These are phyloP conservation scores for Rostrohypoxylon terebratum DNA, from an alignment of 495 filamentous ascomycete genomes.

Conservation along the genomic window DNA sequence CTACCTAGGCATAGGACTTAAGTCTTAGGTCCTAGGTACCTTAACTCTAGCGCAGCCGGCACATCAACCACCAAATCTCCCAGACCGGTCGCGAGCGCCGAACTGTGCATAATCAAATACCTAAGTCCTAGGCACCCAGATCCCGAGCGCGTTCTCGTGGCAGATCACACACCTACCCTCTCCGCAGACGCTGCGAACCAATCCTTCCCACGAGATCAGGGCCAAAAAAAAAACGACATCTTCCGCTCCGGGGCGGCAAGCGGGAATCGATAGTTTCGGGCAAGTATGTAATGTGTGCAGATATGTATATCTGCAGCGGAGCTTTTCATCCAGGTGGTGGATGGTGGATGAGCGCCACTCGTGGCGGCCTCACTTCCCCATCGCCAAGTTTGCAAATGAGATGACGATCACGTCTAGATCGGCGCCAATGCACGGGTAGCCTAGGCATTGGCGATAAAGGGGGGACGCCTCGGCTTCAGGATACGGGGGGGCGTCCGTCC, in stretches of 20 bases:
- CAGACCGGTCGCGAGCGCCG: constrained; percentile 19
- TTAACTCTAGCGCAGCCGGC: no score
- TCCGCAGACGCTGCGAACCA: constrained; percentile 32
- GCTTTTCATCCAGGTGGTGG: background rate
- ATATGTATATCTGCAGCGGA: constrained; percentile 3
- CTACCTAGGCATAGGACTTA: no score
- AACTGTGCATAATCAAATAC: constrained; percentile 15
- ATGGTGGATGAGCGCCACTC: background rate
- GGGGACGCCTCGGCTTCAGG: background rate
- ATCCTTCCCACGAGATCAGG: background rate
- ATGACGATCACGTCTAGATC: background rate
- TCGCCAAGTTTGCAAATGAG: background rate
- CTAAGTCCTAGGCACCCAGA: background rate
- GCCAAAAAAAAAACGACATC: background rate
- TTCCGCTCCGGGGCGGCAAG: constrained; percentile 13
- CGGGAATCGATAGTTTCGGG: constrained; percentile 19
- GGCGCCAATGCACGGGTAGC: background rate
- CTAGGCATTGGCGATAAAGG: background rate
- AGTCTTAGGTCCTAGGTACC: no score
- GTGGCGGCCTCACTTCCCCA: constrained; percentile 13
- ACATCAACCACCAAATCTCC: background rate
- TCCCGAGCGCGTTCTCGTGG: constrained; percentile 5
- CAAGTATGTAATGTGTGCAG: constrained; percentile 6
- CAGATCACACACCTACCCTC: background rate
- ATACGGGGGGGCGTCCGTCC: background rate